Conservation (phyloP, 441 rosid genomes). For the Brassica balearica region DNA sequence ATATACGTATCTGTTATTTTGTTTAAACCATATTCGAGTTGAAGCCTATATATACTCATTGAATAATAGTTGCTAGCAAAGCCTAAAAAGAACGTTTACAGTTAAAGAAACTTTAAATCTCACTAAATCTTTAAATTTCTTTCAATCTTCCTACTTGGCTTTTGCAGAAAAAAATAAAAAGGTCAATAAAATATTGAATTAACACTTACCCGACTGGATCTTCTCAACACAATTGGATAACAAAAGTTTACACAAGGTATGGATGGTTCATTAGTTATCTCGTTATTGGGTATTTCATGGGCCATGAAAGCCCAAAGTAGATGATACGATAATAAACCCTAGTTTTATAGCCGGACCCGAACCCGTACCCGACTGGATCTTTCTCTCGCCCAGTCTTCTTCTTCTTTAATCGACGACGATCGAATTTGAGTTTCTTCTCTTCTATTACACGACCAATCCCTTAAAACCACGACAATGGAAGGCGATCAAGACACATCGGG, state of each 20-base stretch:
- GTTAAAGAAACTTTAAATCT: too few relatives aligned
- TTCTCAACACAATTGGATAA: too few relatives aligned
- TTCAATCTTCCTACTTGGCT: too few relatives aligned
- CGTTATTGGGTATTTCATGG: constrained; percentile 18
- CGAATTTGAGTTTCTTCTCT: background rate
- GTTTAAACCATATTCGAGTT: background rate
- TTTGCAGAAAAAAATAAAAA: too few relatives aligned
- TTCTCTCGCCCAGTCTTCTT: constrained; percentile 11
- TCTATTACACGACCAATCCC: background rate
- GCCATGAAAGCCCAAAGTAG: constrained; percentile 27
- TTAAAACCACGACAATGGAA: constrained; percentile 41
- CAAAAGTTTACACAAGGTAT: too few relatives aligned
- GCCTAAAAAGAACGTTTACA: too few relatives aligned
- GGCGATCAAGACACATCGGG: constrained; percentile 45
- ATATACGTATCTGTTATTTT: background rate
- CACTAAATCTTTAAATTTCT: too few relatives aligned
- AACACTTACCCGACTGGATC: too few relatives aligned
- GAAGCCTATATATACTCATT: background rate
- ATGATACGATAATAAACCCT: constrained; percentile 27
- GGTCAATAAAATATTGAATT: too few relatives aligned
- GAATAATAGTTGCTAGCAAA: background rate
- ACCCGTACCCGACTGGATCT: constrained; percentile 27
- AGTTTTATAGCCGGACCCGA: constrained; percentile 12
- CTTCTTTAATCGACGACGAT: constrained; percentile 9
- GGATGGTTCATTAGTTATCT: too few relatives aligned